These are phyloP conservation scores for Candida tammaniensis DNA, from an alignment of 805 yeast genomes.

Conservation along the genomic window DNA sequence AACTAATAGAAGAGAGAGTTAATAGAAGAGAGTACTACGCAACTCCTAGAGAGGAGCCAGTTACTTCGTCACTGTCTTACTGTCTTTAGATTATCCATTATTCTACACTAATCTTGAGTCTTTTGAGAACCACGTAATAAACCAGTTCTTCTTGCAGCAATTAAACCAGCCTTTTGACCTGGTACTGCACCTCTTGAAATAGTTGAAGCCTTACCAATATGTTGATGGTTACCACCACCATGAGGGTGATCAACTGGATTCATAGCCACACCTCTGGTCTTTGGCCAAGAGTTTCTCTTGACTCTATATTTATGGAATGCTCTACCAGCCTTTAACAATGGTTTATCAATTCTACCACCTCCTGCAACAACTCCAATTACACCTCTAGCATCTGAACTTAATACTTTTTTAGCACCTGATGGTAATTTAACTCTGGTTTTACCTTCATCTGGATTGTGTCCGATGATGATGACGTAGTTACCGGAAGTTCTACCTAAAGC, in stretches of 20 bases:
- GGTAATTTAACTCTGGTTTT: conserved; percentile 99
- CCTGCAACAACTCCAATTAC: conserved; percentile 99
- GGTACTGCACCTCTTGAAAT: conserved; percentile 95
- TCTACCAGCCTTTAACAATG: conserved; percentile 99
- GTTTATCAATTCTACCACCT: conserved; percentile 99
- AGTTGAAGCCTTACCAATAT: conserved; percentile 38
- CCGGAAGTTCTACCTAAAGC: conserved; percentile 99
- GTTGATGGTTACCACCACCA: conserved; percentile 90
- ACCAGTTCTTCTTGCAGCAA: conserved; percentile 99
- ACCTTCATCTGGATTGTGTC: conserved; percentile 99
- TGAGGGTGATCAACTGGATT: conserved; percentile 99
- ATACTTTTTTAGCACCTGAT: conserved; percentile 97
- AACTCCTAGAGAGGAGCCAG: too few relatives aligned
- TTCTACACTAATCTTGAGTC: conserved; percentile 51
- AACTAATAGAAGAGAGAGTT: too few relatives aligned
- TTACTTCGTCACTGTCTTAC: too few relatives aligned
- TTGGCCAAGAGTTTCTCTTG: conserved; percentile 99
- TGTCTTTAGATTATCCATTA: too few relatives aligned
- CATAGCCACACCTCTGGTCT: conserved; percentile 99
- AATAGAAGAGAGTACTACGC: too few relatives aligned
- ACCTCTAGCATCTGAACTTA: conserved; percentile 97
- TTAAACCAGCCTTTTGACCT: conserved; percentile 99
- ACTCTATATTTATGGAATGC: conserved; percentile 99
- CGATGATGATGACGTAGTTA: conserved; percentile 97
- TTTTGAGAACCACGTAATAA: conserved; percentile 99